Percentiles rank a stretch among this genome's conserved stretches.
phyloP scores from a whole-genome alignment of 257 asterid genomes.

The Cynanchum wilfordii region DNA sequence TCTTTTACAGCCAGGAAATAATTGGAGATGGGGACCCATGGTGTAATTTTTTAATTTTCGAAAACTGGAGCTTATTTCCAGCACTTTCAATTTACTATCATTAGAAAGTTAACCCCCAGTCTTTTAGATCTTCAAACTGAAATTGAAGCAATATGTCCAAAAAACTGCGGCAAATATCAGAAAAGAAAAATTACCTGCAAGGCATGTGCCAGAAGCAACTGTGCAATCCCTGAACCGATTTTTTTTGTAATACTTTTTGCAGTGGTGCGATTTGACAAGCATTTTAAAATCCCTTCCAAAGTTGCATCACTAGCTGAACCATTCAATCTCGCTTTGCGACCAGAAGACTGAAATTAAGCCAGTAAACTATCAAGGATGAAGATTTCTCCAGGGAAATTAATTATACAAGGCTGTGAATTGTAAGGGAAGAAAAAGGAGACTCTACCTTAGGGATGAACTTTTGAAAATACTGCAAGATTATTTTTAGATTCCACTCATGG shows the following conservation, averaged over 20 bases:
- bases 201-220: slow-evolving; percentile 70
- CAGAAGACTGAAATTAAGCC: slow-evolving; percentile 47
- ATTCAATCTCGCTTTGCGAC: slow-evolving; percentile 62
- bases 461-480: slow-evolving; percentile 63
- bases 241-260: slow-evolving; percentile 55
- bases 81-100: not conserved
- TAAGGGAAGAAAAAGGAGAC: slow-evolving; percentile 6
- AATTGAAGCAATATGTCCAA: slow-evolving; percentile 4
- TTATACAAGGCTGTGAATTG: not conserved
- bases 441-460: slow-evolving; percentile 75
- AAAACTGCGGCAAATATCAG: slow-evolving; percentile 3
- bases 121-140: slow-evolving; percentile 1
- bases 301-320: slow-evolving; percentile 29
- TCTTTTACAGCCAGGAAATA: not conserved
- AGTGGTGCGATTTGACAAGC: slow-evolving; percentile 51
- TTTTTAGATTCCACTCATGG: slow-evolving; percentile 58
- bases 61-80: not conserved
- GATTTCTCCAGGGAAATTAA: slow-evolving; percentile 6
- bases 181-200: slow-evolving; percentile 54
- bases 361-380: not conserved
- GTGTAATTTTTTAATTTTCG: not conserved
- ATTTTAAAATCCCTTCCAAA: slow-evolving; percentile 63
- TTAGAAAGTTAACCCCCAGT: not conserved
- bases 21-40: not conserved
- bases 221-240: slow-evolving; percentile 55